Evolutionary conservation across 495 filamentous ascomycete genomes (phyloP).

Genomic region (Xylaria telfairii): DNA sequence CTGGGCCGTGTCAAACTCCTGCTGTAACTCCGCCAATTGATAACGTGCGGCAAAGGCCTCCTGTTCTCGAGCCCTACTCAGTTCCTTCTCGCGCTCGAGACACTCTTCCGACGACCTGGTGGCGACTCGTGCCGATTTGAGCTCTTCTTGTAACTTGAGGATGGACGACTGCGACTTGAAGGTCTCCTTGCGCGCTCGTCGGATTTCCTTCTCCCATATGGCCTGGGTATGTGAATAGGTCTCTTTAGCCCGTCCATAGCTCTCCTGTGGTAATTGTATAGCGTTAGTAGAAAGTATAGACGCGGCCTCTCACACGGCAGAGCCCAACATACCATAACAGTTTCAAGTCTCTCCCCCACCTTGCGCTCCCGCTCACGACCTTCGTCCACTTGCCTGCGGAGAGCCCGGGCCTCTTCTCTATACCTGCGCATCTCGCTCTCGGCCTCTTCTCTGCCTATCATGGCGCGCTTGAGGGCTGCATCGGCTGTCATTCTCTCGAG

Average conservation of each 20-base stretch:
- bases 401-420: conserved; percentile 59
- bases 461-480: conserved; percentile 78
- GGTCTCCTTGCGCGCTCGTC: conserved; percentile 80
- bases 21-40: conserved; percentile 72
- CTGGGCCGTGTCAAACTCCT: conserved; percentile 70
- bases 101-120: conserved; percentile 46
- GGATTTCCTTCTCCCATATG: conserved; percentile 84
- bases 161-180: conserved; percentile 79
- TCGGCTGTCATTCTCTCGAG: conserved; percentile 66
- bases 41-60: conserved; percentile 80
- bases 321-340: conserved; percentile 64
- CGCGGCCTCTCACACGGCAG: not conserved
- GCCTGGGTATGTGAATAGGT: conserved; percentile 73
- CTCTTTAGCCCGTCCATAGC: conserved; percentile 75
- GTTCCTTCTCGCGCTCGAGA: conserved; percentile 55
- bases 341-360: conserved; percentile 79
- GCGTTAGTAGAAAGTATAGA: not conserved
- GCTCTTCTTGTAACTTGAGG: conserved; percentile 82
- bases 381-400: conserved; percentile 68
- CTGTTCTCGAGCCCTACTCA: conserved; percentile 65
- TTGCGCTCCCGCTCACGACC: conserved; percentile 73
- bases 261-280: conserved; percentile 60
- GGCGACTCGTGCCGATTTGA: conserved; percentile 68
- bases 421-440: conserved; percentile 69
- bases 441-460: conserved; percentile 84